Base-by-base conservation (phyloP, 768 basidiomycete genomes). In the Lentinula sp. region DNA sequence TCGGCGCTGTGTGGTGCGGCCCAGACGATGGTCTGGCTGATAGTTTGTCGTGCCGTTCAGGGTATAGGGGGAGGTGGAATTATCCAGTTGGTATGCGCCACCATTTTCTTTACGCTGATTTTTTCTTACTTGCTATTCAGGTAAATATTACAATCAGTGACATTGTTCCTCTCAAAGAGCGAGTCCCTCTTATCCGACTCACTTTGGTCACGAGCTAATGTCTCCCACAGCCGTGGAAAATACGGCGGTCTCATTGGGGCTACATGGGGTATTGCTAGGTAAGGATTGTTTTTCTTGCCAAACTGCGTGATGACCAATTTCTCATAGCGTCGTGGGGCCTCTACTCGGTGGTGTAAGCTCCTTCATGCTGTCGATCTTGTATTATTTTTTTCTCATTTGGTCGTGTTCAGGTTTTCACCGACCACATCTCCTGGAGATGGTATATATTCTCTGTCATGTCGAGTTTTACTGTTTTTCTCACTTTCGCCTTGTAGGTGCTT, bases 11-110 rank as follows among this genome's bases (percentile, higher is more conserved):
- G 89, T 65, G 91, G 91, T 13, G 87, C 89, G 0, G 90, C 92
- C 0, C 87, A 93, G 69, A 84, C 58, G 59, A 87, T 93, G 83
- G 80, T 75, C 2, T 91, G 89, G 92, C 74, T 95, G 15, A 84
- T 92, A 37, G 77, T 89, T 0, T 82, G 81, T 46, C 83, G 92
- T 64, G 91, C 89, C 2, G 75, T 95, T 2, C 92, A 93, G 69
- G 92, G 92, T 8, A 84, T 93, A 34, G 92, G 92, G 28, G 90
- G 89, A 6, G 90, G 89, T 9, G 91, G 89, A 4, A 87, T 92
- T 62, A 76, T 91, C 15, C 88, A 89, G 67, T 75, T 91, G 64
- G 57, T 58, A 48, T 8, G 23, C 42, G 9, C 8, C n/a, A 5
- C 23, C n/a, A 15, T 15, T 23, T 6, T 28, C 2, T 32, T 31